Evolutionary conservation across 345 rosid species (phyloP), one percentile per base, ranked within the genome.

Genomic region (Moringa oleifera): DNA sequence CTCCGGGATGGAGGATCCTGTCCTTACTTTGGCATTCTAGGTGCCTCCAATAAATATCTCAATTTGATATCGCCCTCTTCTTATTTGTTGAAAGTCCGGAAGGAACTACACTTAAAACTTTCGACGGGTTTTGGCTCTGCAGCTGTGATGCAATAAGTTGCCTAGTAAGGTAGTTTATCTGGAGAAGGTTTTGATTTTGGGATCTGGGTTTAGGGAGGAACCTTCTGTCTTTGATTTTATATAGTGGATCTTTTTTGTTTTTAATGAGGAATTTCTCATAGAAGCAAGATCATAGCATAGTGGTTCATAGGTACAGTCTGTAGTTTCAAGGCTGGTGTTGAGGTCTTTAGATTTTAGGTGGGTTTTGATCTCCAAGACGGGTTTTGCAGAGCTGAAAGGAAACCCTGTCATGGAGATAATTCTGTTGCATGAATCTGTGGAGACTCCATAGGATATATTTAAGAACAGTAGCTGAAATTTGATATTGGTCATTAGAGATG

Each of bases 401-500:
- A 33, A 33, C 37, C 37, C 37, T 4, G 37, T 33, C 37, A 33
- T 33, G 37, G 37, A 33, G 37, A 33, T 33, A 4, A 5, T 33
- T 33, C 37, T 33, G 37, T 33, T 33, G 6, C 12, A 41, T 41
- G 47, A 15, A 7, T 41, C 47, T 41, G 47, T 41, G 6, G 47
- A 41, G 12, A 15, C n/a, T 41, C 12, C 47, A 41, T 41, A 41
- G 47, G 13, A 41, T 41, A 41, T 41, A 41, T 4, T 1, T 16
- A 41, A 16, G 1, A 7, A 16, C 13, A 41, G 47, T 7, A 41
- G 47, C 47, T 41, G 6, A 41, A 5, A 41, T 41, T 15, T 41
- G 13, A 41, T 4, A 4, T 41, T 41, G 47, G 47, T 41, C 1
- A 41, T 41, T 18, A 22, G 68, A 55, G 63, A 68, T 73, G 74